Evolutionary conservation across 2,329 filamentous ascomycete species (phyloP).

Genomic region (Fusarium brevicatenulatum): DNA sequence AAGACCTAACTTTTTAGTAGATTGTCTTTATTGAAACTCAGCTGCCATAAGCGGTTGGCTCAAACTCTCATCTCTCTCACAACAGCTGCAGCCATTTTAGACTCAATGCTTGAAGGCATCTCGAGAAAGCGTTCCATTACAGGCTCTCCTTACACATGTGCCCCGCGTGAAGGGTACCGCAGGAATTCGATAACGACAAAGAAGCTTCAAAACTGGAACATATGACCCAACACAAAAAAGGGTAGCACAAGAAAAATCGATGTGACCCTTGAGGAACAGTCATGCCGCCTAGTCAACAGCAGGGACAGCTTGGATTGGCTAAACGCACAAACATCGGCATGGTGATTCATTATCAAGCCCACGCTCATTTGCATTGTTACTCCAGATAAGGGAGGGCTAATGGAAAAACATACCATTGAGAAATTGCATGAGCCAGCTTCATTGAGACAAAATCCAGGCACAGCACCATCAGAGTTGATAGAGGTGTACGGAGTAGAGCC

Average conservation of each 20-base stretch:
- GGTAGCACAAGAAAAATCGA: constrained; percentile 23
- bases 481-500: constrained; percentile 24
- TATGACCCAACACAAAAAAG: constrained; percentile 22
- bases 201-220: constrained; percentile 16
- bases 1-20: constrained; percentile 1
- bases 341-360: constrained; percentile 37
- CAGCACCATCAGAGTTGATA: neutral
- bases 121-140: constrained; percentile 7
- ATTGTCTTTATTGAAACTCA: constrained; percentile 7
- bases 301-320: constrained; percentile 20
- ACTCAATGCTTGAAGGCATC: neutral
- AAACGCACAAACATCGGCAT: constrained; percentile 15
- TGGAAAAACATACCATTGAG: constrained; percentile 25
- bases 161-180: constrained; percentile 1
- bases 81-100: neutral
- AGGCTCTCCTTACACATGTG: neutral
- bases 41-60: constrained; percentile 26
- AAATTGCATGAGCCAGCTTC: constrained; percentile 10
- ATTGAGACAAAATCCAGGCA: constrained; percentile 21
- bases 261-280: constrained; percentile 28
- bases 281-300: constrained; percentile 10
- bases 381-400: constrained; percentile 32
- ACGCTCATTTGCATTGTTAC: constrained; percentile 9
- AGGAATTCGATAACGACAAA: constrained; percentile 31
- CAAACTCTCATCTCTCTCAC: constrained; percentile 1